Conservation (phyloP, 2,329 filamentous ascomycete genomes). For the Xylaria polymorpha region DNA sequence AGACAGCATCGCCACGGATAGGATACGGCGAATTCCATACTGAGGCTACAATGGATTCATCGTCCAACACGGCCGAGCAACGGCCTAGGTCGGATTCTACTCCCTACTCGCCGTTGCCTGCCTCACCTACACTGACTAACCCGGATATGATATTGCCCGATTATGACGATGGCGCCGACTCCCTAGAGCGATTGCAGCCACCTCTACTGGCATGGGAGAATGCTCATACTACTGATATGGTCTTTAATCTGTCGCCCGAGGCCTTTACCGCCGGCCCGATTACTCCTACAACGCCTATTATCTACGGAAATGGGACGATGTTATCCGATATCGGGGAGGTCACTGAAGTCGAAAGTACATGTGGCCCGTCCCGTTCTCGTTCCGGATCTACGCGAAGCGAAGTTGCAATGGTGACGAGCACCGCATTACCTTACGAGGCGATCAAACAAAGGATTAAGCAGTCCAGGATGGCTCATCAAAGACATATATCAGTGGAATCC, state of each 20-base stretch:
- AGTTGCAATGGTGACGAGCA: constrained; percentile 45
- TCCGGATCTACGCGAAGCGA: constrained; percentile 51
- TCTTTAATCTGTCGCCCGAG: constrained; percentile 57
- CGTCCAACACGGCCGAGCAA: constrained; percentile 41
- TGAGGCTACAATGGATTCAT: constrained; percentile 44
- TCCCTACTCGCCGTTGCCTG: constrained; percentile 64
- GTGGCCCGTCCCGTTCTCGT: constrained; percentile 55
- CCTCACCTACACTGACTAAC: constrained; percentile 89
- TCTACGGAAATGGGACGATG: constrained; percentile 77
- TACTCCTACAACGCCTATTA: constrained; percentile 70
- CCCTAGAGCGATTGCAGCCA: constrained; percentile 64
- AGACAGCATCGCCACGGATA: constrained; percentile 20
- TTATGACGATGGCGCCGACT: constrained; percentile 68
- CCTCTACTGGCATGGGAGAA: constrained; percentile 65
- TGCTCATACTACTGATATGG: constrained; percentile 53
- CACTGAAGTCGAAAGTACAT: constrained; percentile 63
- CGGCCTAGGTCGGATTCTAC: constrained; percentile 40
- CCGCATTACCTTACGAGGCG: constrained; percentile 51
- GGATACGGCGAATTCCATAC: constrained; percentile 32
- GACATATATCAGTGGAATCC: constrained; percentile 68
- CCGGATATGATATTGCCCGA: constrained; percentile 94
- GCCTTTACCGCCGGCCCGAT: constrained; percentile 57
- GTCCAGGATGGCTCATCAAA: constrained; percentile 56
- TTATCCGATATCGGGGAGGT: constrained; percentile 72
- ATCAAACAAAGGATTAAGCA: constrained; percentile 57